These are phyloP conservation scores for Dictyostelium brefeldianum DNA, from an alignment of 78 protist species.

Conservation along the genomic window DNA sequence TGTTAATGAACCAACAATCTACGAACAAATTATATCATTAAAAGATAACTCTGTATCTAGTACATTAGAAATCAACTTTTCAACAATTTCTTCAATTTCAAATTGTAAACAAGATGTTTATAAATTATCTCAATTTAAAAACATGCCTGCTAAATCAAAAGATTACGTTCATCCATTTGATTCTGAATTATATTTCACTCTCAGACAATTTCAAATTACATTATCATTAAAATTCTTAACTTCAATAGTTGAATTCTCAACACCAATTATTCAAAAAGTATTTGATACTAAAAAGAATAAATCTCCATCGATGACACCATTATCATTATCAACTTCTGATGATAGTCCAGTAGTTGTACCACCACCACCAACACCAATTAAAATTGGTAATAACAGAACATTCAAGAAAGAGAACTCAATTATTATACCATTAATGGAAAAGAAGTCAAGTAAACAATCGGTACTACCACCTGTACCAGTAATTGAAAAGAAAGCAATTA, in stretches of 20 bases:
- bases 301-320: background rate
- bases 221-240: background rate
- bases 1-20: slow-evolving; percentile 5
- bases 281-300: background rate
- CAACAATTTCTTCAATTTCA: background rate
- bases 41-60: background rate
- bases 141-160: background rate
- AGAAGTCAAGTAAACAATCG: background rate
- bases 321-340: slow-evolving; percentile 6
- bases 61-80: slow-evolving; percentile 23
- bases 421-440: slow-evolving; percentile 44
- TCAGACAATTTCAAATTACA: slow-evolving; percentile 30
- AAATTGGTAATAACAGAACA: slow-evolving; percentile 14
- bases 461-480: background rate
- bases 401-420: slow-evolving; percentile 51
- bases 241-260: slow-evolving; percentile 3
- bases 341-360: background rate
- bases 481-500: slow-evolving; percentile 11
- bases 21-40: slow-evolving; percentile 14
- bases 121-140: background rate
- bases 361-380: background rate
- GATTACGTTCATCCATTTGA: slow-evolving; percentile 14
- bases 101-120: background rate
- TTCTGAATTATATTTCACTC: slow-evolving; percentile 6
- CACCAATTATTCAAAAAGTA: background rate